Percentiles rank a stretch among this genome's conserved stretches.
Conservation (phyloP, 768 basidiomycete species). For the Macrolepiota fuliginosa region DNA sequence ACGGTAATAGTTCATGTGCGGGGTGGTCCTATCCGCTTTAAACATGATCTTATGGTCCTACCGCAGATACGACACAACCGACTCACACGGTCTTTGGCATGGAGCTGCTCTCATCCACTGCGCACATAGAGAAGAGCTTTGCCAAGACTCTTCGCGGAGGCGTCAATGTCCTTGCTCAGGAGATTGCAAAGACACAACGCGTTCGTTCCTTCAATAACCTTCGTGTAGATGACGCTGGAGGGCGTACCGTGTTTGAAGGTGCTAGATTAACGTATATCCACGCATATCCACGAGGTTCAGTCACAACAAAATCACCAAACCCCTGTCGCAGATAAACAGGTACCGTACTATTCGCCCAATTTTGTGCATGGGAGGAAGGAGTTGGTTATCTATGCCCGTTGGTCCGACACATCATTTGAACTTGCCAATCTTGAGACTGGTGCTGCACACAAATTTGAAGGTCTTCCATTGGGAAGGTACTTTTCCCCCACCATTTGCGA, state of each 20-base stretch:
- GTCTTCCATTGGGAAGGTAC: slow-evolving; percentile 65
- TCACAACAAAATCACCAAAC: slow-evolving; percentile 31
- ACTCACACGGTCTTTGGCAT: slow-evolving; percentile 76
- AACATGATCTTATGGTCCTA: slow-evolving; percentile 4
- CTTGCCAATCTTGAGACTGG: slow-evolving; percentile 49
- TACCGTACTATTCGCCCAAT: slow-evolving; percentile 65
- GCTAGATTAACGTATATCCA: slow-evolving; percentile 58
- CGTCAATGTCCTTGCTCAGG: slow-evolving; percentile 48
- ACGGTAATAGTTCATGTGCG: slow-evolving; percentile 73
- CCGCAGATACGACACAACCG: slow-evolving; percentile 80
- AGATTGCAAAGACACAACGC: slow-evolving; percentile 35
- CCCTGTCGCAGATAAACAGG: slow-evolving; percentile 45
- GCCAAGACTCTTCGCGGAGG: slow-evolving; percentile 31
- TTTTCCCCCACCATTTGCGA: slow-evolving; percentile 56
- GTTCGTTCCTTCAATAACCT: slow-evolving; percentile 64
- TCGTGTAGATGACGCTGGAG: slow-evolving; percentile 51
- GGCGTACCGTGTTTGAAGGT: slow-evolving; percentile 59
- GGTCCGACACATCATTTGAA: slow-evolving; percentile 72
- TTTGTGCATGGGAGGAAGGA: slow-evolving; percentile 51
- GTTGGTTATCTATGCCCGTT: slow-evolving; percentile 61
- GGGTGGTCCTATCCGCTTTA: slow-evolving; percentile 49
- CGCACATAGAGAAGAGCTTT: background rate
- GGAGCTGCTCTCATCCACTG: slow-evolving; percentile 67
- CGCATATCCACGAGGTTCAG: slow-evolving; percentile 41
- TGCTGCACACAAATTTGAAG: slow-evolving; percentile 45